Conservation (phyloP, 1,284 basidiomycete species). For the Filobasidium uniguttulatum region DNA sequence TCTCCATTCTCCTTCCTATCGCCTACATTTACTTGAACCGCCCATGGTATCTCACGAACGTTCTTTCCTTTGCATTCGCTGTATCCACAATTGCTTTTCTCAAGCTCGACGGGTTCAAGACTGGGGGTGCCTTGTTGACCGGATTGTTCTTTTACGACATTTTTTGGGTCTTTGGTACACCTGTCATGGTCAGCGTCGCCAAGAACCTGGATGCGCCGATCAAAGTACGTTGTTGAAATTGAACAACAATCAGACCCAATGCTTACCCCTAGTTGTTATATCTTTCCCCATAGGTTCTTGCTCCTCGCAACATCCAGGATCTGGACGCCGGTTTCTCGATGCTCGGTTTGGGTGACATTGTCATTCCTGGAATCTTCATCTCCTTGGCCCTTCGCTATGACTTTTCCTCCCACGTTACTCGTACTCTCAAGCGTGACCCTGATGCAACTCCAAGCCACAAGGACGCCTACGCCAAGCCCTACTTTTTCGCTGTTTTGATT, state of each 20-base stretch:
- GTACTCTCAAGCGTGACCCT: constrained; percentile 21
- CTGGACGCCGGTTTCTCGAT: constrained; percentile 59
- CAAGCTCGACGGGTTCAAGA: constrained; percentile 79
- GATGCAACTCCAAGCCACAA: constrained; percentile 16
- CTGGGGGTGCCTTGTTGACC: constrained; percentile 66
- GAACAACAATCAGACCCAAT: background rate
- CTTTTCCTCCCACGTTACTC: constrained; percentile 38
- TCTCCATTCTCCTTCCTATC: constrained; percentile 53
- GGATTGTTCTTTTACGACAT: constrained; percentile 81
- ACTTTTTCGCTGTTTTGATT: constrained; percentile 57
- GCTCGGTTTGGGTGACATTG: constrained; percentile 73
- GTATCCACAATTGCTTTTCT: constrained; percentile 69
- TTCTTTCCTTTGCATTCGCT: constrained; percentile 71
- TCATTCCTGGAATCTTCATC: constrained; percentile 79
- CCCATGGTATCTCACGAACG: constrained; percentile 62
- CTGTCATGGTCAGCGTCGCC: constrained; percentile 74
- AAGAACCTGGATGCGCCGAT: constrained; percentile 87
- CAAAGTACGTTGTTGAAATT: constrained; percentile 41
- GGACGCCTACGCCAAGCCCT: constrained; percentile 50
- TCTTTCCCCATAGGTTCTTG: constrained; percentile 42
- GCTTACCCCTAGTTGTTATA: background rate
- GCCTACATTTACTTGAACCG: constrained; percentile 51
- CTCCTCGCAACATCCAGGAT: constrained; percentile 56
- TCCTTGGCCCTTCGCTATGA: constrained; percentile 83
- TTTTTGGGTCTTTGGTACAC: constrained; percentile 58